Evolutionary conservation across 73 alveolate genomes (phyloP), one percentile per base, ranked within the genome.

Genomic region (Blepharisma stoltei): DNA sequence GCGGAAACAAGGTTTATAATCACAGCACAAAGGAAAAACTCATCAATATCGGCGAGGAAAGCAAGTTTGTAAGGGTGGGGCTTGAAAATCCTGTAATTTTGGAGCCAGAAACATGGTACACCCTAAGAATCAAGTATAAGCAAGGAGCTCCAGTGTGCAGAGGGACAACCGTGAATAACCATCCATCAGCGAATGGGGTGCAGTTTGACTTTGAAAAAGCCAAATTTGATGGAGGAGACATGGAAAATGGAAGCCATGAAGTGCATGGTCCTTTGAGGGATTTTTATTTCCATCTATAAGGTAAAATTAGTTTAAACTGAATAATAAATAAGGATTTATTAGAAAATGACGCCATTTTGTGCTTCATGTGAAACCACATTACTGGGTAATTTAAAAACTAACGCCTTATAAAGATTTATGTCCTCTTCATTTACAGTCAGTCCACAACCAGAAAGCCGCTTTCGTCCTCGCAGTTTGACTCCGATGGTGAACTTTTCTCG

Each of bases 241-340:
- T 60, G 37, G 73, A 60, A 60, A 60, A 60, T 25, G 73, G 73
- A 60, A 60, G 73, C 23, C 73, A 60, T 60, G 73, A 60, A 5
- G 73, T 60, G 0, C 73, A 60, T 60, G 73, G 73, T 0, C 73
- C 73, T 18, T 25, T 60, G 11, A 14, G 46, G 46, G 73, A 60
- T 38, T 60, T 60, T 25, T 60, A 60, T 25, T 60, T 60, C 41
- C 41, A 32, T 32, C 41, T 32, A 32, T 32, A 32, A 32, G 41
- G 41, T 32, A 32, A 32, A 32, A 32, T 32, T 32, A 32, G 41
- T 1, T 32, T 32, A 32, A 32, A 32, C 3, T 32, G 41, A 32
- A 32, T 32, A 32, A 32, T 32, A 1, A 32, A 32, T 32, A 1
- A 32, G 41, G 41, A 32, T 32, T 32, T 32, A 32, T 32, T 0